Base-by-base conservation (phyloP, 305 asterid genomes). In the Vinca major region DNA sequence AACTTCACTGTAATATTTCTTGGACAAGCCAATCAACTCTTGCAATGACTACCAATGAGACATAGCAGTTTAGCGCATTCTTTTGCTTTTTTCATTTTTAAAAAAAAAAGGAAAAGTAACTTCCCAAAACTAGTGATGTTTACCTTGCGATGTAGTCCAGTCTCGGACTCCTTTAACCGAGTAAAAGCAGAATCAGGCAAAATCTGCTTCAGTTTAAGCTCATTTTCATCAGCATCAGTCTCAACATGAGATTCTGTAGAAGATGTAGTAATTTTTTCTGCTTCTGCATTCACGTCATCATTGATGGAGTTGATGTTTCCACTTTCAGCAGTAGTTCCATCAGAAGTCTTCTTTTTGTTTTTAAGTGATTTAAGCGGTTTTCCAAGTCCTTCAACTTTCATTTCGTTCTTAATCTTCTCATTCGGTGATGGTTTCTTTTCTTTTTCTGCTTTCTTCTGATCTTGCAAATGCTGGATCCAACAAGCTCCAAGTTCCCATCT, bases 401-500 rank as follows among this genome's bases (percentile, higher is more conserved):
- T 75, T 79, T 91, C 97, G 70, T 86, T 89, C 80, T 91, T 89
- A 36, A 73, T 65, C 80, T 86, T 89, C 76, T 91, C 97, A 69
- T 63, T 71, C 13, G 65, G 0, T 20, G 91, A 53, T 40, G 79
- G 79, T 76, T 93, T 91, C 81, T 89, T 91, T 78, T 93, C 96
- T 66, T 92, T 92, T 77, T 92, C 98, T 69, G 89, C 73, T 83
- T 92, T 90, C 77, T 85, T 89, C 86, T 90, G 96, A 79, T 92
- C 98, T 80, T 90, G 98, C 71, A 92, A 78, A 81, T 92, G 97
- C 61, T 92, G 98, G 80, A 92, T 79, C 98, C 98, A 92, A 86
- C 98, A 92, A 70, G 98, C 98, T 67, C 97, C 97, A 77, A 92
- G 97, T 79, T 92, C 98, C 98, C 98, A 92, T 80, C 97, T 87